A percentile compares a stretch with the other conserved stretches of the same genome.
These are phyloP conservation scores for Parastagonospora avenae DNA, from an alignment of 2,329 filamentous ascomycete genomes.

Conservation along the genomic window DNA sequence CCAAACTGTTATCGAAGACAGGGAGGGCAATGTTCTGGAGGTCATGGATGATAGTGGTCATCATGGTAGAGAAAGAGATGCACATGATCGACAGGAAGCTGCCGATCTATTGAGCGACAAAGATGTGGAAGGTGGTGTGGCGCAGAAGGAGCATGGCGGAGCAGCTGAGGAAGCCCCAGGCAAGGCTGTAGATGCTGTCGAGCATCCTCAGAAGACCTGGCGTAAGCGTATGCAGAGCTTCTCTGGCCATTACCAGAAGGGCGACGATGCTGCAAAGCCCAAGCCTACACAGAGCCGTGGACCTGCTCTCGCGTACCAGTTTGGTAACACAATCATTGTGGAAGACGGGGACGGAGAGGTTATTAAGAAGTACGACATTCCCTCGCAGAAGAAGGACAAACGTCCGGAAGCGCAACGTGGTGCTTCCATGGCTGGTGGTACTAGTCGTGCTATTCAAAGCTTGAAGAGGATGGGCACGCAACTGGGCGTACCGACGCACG, in stretches of 20 bases:
- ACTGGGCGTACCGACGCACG: conserved; percentile 50
- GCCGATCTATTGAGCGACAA: conserved; percentile 60
- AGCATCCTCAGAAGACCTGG: conserved; percentile 49
- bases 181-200: conserved; percentile 45
- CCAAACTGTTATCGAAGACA: conserved; percentile 80
- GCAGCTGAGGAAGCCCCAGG: conserved; percentile 40
- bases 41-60: conserved; percentile 59
- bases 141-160: conserved; percentile 56
- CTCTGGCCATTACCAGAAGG: conserved; percentile 50
- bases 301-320: conserved; percentile 82
- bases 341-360: conserved; percentile 88
- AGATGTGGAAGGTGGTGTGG: conserved; percentile 49
- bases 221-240: conserved; percentile 55
- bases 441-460: conserved; percentile 49
- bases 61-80: conserved; percentile 63
- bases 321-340: conserved; percentile 87
- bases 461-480: conserved; percentile 60
- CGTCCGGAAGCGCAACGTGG: conserved; percentile 37
- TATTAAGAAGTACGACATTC: conserved; percentile 80
- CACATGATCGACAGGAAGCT: conserved; percentile 63
- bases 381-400: conserved; percentile 51
- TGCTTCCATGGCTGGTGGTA: conserved; percentile 37
- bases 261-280: conserved; percentile 31
- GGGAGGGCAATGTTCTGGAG: conserved; percentile 82
- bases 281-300: conserved; percentile 57